phyloP scores from a whole-genome alignment of 805 yeast species.

The Candida hungchunana region DNA sequence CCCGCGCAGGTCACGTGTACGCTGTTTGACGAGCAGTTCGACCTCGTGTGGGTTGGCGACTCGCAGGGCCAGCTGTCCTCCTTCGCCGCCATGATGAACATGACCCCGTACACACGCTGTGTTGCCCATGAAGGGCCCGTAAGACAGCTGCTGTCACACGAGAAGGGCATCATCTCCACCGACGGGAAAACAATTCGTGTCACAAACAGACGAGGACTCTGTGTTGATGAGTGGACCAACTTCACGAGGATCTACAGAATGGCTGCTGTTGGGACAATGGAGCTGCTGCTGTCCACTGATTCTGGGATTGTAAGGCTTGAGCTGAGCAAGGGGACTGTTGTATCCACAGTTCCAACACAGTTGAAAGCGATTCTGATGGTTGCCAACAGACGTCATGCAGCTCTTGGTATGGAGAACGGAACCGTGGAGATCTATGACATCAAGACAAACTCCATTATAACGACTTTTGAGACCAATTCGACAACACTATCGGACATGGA shows the following conservation, averaged over 20 bases:
- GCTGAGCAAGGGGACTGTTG: conserved; percentile 33
- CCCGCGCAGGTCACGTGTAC: conserved; percentile 25
- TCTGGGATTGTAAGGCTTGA: conserved; percentile 41
- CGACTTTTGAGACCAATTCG: conserved; percentile 55
- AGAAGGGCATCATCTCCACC: conserved; percentile 55
- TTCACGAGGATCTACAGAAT: conserved; percentile 32
- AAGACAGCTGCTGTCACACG: conserved; percentile 48
- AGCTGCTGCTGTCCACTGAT: conserved; percentile 42
- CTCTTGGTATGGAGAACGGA: conserved; percentile 58
- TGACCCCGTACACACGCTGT: conserved; percentile 55
- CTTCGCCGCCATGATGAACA: conserved; percentile 40
- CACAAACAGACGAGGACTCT: conserved; percentile 54
- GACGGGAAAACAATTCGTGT: conserved; percentile 48
- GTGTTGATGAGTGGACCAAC: conserved; percentile 31
- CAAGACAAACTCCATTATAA: conserved; percentile 40
- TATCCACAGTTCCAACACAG: conserved; percentile 36
- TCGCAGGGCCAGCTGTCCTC: conserved; percentile 40
- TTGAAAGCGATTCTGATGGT: conserved; percentile 45
- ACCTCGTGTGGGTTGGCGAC: conserved; percentile 85
- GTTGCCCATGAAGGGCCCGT: conserved; percentile 48
- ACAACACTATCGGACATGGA: conserved; percentile 62
- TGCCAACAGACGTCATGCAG: conserved; percentile 48
- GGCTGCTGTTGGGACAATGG: conserved; percentile 33
- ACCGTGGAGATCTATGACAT: conserved; percentile 63
- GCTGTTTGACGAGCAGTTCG: conserved; percentile 66